Base-by-base conservation (phyloP, 1,284 basidiomycete species). In the Malassezia japonica region DNA sequence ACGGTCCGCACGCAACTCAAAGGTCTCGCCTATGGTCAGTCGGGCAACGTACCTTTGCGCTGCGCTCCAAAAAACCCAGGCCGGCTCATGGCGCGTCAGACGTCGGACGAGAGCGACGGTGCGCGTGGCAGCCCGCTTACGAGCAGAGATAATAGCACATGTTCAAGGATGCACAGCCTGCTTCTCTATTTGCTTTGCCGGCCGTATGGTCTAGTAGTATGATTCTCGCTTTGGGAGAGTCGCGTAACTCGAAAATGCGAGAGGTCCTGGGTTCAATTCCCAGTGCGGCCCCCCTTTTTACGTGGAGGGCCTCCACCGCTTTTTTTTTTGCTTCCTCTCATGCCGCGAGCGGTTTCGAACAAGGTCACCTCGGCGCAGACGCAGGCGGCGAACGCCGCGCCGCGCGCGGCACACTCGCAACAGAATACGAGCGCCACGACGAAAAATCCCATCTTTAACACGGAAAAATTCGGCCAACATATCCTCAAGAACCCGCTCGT, bases 401-500 rank as follows among this genome's bases (percentile, higher is more conserved):
- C 37, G 70, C 77, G 36, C 76, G 59, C 43, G 33, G 42, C 28
- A 40, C 46, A 18, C 44, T 39, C 36, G 50, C 55, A 62, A 48
- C 61, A 62, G 20, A 63, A 66, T 48, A 59, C 62, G 39, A 56
- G 56, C 36, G 58, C 60, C 20, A 63, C 67, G 45, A 68, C 67
- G 25, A 68, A 68, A 61, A 72, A 72, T 41, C 70, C 70, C 44
- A 65, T 72, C 50, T 72, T 72, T 58, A 91, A 94, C 67, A 92
- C 88, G 6, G 86, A 88, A 64, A 79, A 85, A 57, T 94, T 95
- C 65, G 91, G 91, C 27, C 91, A 98, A 74, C 92, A 98, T 76
- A 96, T 96, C 62, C 79, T 98, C 50, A 96, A 94, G 74, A 96
- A 92, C 74, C 86, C 88, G 12, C 79, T 84, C 57, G 86, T 87